Conservation (phyloP, 2,329 filamentous ascomycete genomes). For the Byssothecium circinans region DNA sequence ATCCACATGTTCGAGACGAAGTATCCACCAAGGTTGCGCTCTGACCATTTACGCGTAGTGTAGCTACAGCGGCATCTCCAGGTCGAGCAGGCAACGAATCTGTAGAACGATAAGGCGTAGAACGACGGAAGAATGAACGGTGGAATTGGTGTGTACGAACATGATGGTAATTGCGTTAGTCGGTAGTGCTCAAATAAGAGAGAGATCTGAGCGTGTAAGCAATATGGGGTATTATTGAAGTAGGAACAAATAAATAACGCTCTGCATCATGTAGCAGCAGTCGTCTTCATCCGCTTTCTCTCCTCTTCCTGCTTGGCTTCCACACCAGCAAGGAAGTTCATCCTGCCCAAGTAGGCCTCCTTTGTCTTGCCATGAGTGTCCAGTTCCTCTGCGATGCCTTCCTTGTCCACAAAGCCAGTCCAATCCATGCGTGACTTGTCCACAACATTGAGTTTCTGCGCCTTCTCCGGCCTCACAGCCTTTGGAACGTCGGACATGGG, state of each 20-base stretch:
- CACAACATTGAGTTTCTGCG: conserved; percentile 65
- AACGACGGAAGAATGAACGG: no score
- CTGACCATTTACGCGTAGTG: no score
- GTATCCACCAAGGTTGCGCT: no score
- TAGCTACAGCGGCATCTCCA: no score
- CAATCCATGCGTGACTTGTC: conserved; percentile 68
- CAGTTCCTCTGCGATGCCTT: conserved; percentile 63
- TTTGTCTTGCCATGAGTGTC: conserved; percentile 64
- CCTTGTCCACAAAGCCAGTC: conserved; percentile 64
- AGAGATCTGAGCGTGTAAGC: no score
- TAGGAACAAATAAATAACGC: not conserved
- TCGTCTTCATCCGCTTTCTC: conserved; percentile 51
- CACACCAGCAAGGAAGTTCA: conserved; percentile 64
- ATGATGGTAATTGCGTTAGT: no score
- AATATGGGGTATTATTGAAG: not conserved
- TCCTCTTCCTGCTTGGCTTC: conserved; percentile 60
- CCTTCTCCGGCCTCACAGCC: conserved; percentile 41
- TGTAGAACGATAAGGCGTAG: no score
- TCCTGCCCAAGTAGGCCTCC: conserved; percentile 61
- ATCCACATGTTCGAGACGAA: no score
- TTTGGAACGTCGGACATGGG: conserved; percentile 17
- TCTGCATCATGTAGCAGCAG: conserved; percentile 7
- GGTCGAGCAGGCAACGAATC: no score
- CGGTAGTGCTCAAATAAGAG: no score
- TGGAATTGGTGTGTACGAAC: no score